A percentile compares a stretch with the other conserved stretches of the same genome.
phyloP scores from a whole-genome alignment of 495 filamentous ascomycete genomes.

The Penicillium nucicola region DNA sequence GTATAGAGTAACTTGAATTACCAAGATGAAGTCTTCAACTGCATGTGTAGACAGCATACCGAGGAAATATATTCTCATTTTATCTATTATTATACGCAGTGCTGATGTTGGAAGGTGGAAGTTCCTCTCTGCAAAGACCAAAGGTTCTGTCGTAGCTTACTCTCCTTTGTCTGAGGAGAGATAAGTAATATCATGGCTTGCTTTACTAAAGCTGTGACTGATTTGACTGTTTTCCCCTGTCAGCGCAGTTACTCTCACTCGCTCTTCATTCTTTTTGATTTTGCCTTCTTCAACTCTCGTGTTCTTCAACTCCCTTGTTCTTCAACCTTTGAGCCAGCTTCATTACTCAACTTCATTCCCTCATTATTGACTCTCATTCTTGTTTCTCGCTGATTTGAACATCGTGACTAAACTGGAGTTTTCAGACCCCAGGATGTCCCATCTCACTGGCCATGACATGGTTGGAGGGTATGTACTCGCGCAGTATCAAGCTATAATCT shows the following conservation, averaged over 20 bases:
- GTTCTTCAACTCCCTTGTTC: not conserved
- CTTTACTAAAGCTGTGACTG: not conserved
- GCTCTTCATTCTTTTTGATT: not conserved
- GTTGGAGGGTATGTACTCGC: constrained; percentile 10
- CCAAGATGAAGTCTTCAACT: no score
- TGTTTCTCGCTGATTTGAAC: not conserved
- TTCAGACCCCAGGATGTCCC: not conserved
- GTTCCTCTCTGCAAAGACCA: no score
- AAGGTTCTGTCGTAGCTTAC: no score
- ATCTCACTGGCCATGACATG: not conserved
- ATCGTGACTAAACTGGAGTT: no score
- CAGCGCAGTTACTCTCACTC: not conserved
- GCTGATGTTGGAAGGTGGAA: no score
- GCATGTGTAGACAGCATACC: no score
- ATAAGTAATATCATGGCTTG: no score
- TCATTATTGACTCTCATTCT: not conserved
- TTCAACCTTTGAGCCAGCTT: not conserved
- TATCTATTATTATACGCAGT: no score
- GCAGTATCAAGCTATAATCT: not conserved
- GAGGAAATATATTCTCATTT: no score
- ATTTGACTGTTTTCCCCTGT: not conserved
- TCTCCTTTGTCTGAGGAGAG: no score
- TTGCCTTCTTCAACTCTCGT: not conserved
- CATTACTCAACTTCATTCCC: not conserved
- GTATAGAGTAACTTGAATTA: no score